These are phyloP conservation scores for Penicillium sp. DNA, from an alignment of 2,329 filamentous ascomycete species.

Conservation along the genomic window DNA sequence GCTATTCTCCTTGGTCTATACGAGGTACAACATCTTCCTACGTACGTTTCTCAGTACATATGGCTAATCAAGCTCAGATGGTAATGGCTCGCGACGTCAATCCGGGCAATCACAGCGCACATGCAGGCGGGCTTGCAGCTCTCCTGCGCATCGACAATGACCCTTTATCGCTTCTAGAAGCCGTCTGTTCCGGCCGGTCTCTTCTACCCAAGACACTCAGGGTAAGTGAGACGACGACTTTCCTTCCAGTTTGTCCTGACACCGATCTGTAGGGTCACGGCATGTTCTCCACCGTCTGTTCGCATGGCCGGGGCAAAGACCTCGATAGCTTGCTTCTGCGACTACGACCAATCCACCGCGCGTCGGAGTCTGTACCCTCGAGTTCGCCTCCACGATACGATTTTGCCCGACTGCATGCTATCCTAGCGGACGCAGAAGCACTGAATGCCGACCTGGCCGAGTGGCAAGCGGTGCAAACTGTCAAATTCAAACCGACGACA, in stretches of 20 bases:
- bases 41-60: not conserved
- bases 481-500: not conserved
- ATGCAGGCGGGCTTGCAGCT: constrained; percentile 14
- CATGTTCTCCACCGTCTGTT: not conserved
- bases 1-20: constrained; percentile 11
- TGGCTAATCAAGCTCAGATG: not conserved
- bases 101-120: constrained; percentile 1
- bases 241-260: not conserved
- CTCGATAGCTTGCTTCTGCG: constrained; percentile 7
- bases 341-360: not conserved
- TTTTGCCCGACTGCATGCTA: not conserved
- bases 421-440: not conserved
- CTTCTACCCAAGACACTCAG: not conserved
- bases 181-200: not conserved
- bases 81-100: constrained; percentile 3
- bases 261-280: not conserved
- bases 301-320: not conserved
- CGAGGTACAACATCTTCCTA: constrained; percentile 2
- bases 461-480: not conserved
- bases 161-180: constrained; percentile 1
- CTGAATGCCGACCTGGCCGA: not conserved
- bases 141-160: constrained; percentile 5
- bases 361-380: not conserved
- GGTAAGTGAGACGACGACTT: not conserved
- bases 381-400: not conserved